Base-by-base conservation (phyloP, 441 rosid species). In the Francoa sonchifolia region DNA sequence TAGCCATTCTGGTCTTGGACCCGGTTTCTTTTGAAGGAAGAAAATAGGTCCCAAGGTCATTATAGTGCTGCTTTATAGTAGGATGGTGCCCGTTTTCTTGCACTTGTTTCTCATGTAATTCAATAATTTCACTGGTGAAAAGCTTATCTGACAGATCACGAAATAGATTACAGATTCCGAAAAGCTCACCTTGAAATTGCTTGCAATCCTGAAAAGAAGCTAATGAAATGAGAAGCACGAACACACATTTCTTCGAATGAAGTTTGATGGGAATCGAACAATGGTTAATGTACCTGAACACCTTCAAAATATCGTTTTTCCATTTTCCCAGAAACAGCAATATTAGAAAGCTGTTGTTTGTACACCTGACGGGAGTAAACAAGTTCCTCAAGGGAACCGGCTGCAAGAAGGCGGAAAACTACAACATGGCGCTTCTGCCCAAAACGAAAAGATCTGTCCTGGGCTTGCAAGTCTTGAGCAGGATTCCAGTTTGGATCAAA, bases 401-500 rank as follows among this genome's bases (percentile, higher is more conserved):
- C 96, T 29, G 93, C 88, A 40, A 85, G 92, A 49, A 85, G 68
- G 48, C 93, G 93, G 57, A 82, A 90, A 43, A 85, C 98, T 51
- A 89, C 76, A 44, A 90, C 96, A 60, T 82, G 94, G 45, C 96
- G 76, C 65, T 68, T 85, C 68, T 90, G 98, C 50, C 98, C 96
- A 63, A 74, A 90, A 16, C 96, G 80, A 67, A 90, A 90, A 18
- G 96, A 90, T 52, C 98, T 66, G 59, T 90, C 98, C 55, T 90
- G 94, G n/a, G 96, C 96, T 60, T 85, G 96, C 35, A 85, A 69
- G 66, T 85, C 98, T 54, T 76, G 90, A 11, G 96, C 84, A 0
- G 96, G 98, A 63, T 82, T 90, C 96, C 98, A 90, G 48, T 76
- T 90, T 33, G 96, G 96, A 55, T 89, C 94, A 51, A 90, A 90